A percentile compares a stretch with the other conserved stretches of the same genome.
Conservation (phyloP, 2,329 filamentous ascomycete species). For the Chrysosporium keratinophilum region DNA sequence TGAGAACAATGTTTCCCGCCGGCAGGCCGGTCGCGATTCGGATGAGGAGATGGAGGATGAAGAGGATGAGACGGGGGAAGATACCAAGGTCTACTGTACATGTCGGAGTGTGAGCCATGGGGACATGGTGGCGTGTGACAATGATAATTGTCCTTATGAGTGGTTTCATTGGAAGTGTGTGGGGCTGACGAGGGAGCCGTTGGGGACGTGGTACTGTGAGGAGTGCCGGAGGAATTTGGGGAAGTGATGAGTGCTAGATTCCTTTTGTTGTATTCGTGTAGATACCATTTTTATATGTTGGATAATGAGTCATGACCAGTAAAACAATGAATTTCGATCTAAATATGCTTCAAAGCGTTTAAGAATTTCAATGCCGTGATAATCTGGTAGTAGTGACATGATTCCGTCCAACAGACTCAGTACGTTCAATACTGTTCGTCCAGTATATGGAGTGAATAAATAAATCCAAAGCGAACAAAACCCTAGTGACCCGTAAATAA, state of each 20-base stretch:
- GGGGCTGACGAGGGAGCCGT: conserved; percentile 49
- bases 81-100: conserved; percentile 55
- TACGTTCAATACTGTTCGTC: too few species aligned
- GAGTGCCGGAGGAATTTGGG: conserved; percentile 39
- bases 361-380: too few species aligned
- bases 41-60: conserved; percentile 38
- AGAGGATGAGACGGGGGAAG: conserved; percentile 44
- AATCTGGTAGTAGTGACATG: too few species aligned
- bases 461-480: too few species aligned
- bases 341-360: too few species aligned
- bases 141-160: conserved; percentile 52
- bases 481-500: not conserved
- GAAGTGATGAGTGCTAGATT: conserved; percentile 20
- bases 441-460: too few species aligned
- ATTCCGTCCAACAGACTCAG: too few species aligned
- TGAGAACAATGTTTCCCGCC: conserved; percentile 28
- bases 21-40: conserved; percentile 18
- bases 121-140: conserved; percentile 59
- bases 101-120: conserved; percentile 56
- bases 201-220: conserved; percentile 48
- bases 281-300: not conserved
- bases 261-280: not conserved
- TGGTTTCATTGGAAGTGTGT: conserved; percentile 60
- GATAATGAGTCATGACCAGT: not conserved
- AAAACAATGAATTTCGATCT: not conserved